A percentile compares a stretch with the other conserved stretches of the same genome.
phyloP scores from a whole-genome alignment of 2,329 filamentous ascomycete genomes.

The Anthostomella pinea region DNA sequence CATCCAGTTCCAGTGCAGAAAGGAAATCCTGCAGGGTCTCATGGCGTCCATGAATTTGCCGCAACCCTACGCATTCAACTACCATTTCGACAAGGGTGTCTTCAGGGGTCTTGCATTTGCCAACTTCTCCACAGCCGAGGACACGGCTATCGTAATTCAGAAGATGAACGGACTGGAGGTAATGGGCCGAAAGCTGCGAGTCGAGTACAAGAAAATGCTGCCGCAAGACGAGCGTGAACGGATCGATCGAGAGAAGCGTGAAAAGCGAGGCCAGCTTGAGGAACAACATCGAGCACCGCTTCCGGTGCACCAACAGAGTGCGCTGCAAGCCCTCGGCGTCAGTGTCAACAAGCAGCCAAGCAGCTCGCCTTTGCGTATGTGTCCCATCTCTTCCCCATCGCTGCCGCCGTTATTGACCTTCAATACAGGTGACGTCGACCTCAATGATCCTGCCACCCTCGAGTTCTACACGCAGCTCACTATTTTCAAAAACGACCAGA shows the following conservation, averaged over 20 bases:
- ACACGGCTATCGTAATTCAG: conserved; percentile 89
- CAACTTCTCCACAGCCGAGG: conserved; percentile 94
- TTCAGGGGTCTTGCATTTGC: conserved; percentile 95
- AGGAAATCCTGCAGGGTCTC: conserved; percentile 86
- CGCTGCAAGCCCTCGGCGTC: conserved; percentile 74
- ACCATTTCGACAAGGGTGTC: conserved; percentile 97
- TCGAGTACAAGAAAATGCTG: conserved; percentile 99
- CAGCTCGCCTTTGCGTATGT: conserved; percentile 47
- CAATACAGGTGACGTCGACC: conserved; percentile 64
- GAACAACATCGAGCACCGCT: conserved; percentile 85
- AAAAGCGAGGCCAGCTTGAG: conserved; percentile 91
- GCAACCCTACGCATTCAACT: conserved; percentile 97
- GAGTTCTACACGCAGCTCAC: conserved; percentile 88
- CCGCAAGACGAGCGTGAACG: conserved; percentile 90
- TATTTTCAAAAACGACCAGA: conserved; percentile 78
- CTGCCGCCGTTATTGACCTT: conserved; percentile 11
- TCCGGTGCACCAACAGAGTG: conserved; percentile 75
- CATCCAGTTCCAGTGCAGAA: conserved; percentile 96
- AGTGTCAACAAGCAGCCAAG: conserved; percentile 61
- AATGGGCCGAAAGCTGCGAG: conserved; percentile 87
- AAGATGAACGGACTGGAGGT: conserved; percentile 94
- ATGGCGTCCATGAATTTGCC: conserved; percentile 95
- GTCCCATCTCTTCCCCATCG: conserved; percentile 1
- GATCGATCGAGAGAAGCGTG: conserved; percentile 95
- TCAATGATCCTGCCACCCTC: conserved; percentile 86